Conservation (phyloP, 2,329 filamentous ascomycete species). For the Aspergillus intermedius region DNA sequence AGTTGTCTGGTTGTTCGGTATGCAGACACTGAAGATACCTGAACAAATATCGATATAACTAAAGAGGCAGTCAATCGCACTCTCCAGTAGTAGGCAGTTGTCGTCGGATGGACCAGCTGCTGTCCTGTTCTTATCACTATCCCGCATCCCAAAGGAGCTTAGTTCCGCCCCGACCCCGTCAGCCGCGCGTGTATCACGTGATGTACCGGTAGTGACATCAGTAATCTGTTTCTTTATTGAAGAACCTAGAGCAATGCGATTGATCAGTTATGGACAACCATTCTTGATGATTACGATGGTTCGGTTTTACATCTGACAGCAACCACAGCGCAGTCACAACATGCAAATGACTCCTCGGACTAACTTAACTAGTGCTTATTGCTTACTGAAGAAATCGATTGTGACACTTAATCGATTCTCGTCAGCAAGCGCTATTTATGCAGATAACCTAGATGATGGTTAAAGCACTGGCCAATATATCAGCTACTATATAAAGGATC, state of each 20-base stretch:
- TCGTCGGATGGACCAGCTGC: not conserved
- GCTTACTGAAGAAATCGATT: not conserved
- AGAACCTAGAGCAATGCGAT: no score
- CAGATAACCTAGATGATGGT: not conserved
- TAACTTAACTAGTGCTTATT: not conserved
- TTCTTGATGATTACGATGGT: no score
- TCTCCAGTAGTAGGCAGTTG: not conserved
- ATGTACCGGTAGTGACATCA: slow-evolving; percentile 6
- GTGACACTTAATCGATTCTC: not conserved
- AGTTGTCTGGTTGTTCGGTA: not conserved
- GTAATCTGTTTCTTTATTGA: not conserved
- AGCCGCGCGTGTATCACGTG: slow-evolving; percentile 12
- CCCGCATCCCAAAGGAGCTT: not conserved
- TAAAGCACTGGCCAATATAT: not conserved
- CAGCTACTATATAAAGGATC: not conserved
- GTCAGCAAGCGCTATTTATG: not conserved
- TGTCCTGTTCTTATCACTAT: not conserved
- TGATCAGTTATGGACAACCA: no score
- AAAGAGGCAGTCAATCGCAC: no score
- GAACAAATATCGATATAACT: not conserved
- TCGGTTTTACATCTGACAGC: no score
- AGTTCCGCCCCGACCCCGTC: not conserved
- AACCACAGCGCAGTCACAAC: no score
- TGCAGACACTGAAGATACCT: not conserved
- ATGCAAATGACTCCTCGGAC: not conserved